These are phyloP conservation scores for Turnera subulata DNA, from an alignment of 345 rosid species.

Conservation along the genomic window DNA sequence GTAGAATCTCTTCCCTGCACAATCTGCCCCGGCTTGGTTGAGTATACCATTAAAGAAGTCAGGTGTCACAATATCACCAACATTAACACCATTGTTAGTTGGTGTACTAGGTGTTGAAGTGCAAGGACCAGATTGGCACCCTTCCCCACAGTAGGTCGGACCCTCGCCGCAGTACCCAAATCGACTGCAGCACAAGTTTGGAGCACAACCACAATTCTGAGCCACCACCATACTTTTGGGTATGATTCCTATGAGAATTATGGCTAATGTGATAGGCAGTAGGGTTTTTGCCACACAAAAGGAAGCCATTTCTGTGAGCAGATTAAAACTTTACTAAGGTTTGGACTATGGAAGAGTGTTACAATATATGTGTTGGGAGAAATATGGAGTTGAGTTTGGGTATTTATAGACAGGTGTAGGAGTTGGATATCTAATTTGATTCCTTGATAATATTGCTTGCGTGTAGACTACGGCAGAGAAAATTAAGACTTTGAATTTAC, in stretches of 20 bases:
- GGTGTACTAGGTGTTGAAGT: neutral
- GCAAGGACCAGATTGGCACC: conserved; percentile 14
- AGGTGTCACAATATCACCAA: conserved; percentile 6
- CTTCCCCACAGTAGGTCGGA: neutral
- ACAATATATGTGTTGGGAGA: too few relatives aligned
- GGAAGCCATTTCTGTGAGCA: too few relatives aligned
- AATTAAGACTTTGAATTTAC: too few relatives aligned
- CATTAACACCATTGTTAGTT: neutral
- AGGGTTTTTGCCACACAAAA: neutral
- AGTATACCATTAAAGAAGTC: conserved; percentile 13
- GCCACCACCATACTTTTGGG: neutral
- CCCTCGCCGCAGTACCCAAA: conserved; percentile 5
- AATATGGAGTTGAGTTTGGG: too few relatives aligned
- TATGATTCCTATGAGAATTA: neutral
- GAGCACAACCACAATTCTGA: conserved; percentile 12
- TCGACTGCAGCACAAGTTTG: conserved; percentile 12
- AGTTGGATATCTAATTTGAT: too few relatives aligned
- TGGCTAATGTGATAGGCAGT: neutral
- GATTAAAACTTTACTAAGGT: too few relatives aligned
- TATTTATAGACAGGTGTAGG: too few relatives aligned
- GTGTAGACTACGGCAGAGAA: too few relatives aligned
- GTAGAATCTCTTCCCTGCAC: conserved; percentile 48
- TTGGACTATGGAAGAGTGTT: too few relatives aligned
- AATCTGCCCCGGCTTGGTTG: conserved; percentile 14
- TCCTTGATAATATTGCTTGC: too few relatives aligned